Evolutionary conservation across 371 early-diverging fungal species (phyloP).

Genomic region (Mucor circinelloides): DNA sequence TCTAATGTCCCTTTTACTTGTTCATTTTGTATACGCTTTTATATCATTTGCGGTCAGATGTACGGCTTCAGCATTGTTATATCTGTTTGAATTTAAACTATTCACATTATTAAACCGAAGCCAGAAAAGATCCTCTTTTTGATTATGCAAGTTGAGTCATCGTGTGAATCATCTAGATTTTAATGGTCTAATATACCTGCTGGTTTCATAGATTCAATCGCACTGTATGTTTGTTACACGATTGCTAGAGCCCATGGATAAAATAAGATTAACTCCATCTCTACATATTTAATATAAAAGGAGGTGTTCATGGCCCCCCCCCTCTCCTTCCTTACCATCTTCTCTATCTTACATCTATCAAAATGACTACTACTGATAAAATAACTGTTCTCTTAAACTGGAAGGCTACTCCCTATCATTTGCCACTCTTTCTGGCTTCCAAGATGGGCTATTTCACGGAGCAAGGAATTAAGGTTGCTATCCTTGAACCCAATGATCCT

Average conservation of each 20-base stretch:
- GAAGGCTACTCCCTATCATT: conserved; percentile 68
- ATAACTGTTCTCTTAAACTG: conserved; percentile 62
- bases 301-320: not conserved
- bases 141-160: conserved; percentile 16
- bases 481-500: conserved; percentile 68
- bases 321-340: not conserved
- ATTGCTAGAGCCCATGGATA: not conserved
- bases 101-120: not conserved
- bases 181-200: not conserved
- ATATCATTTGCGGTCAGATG: not conserved
- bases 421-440: conserved; percentile 67
- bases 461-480: conserved; percentile 65
- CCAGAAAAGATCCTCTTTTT: not conserved
- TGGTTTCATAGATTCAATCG: not conserved
- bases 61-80: not conserved
- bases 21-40: not conserved
- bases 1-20: not conserved
- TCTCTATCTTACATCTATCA: not conserved
- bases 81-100: not conserved
- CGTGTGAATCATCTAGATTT: conserved; percentile 1
- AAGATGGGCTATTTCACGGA: conserved; percentile 62
- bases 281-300: not conserved
- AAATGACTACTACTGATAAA: conserved; percentile 50
- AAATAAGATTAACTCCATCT: not conserved
- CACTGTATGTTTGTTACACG: not conserved